Evolutionary conservation across 768 basidiomycete species (phyloP).

Genomic region (Tulasnella sp.): DNA sequence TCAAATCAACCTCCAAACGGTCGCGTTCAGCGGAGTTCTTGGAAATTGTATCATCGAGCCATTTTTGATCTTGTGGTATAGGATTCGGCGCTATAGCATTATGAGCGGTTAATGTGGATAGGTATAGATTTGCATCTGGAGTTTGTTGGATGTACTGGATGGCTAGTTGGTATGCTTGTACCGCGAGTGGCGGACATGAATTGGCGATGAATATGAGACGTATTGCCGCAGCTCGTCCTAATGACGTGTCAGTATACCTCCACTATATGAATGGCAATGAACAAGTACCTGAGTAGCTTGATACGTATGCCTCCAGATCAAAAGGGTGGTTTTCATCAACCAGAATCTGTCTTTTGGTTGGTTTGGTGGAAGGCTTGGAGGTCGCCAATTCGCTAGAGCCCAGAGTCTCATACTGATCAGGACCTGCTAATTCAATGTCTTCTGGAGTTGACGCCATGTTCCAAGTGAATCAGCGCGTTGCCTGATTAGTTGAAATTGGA

Average conservation of each 20-base stretch:
- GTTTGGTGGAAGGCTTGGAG: background rate
- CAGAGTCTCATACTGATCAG: background rate
- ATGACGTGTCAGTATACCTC: slow-evolving; percentile 1
- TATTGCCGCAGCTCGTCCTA: slow-evolving; percentile 65
- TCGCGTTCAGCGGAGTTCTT: slow-evolving; percentile 60
- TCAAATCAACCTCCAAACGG: slow-evolving; percentile 88
- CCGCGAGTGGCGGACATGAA: slow-evolving; percentile 53
- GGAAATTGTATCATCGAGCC: slow-evolving; percentile 55
- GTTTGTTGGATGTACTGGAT: slow-evolving; percentile 44
- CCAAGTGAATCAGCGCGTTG: no score
- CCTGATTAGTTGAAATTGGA: no score
- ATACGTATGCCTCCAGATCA: slow-evolving; percentile 69
- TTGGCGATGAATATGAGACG: slow-evolving; percentile 56
- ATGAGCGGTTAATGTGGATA: slow-evolving; percentile 19
- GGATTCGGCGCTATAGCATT: slow-evolving; percentile 32
- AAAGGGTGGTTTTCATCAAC: slow-evolving; percentile 77
- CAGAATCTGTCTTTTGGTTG: slow-evolving; percentile 15
- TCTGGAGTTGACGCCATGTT: slow-evolving; percentile 11
- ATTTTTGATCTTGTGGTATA: slow-evolving; percentile 46
- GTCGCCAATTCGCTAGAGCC: background rate
- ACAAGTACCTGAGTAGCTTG: slow-evolving; percentile 55
- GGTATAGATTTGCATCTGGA: slow-evolving; percentile 42
- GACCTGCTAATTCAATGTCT: slow-evolving; percentile 3
- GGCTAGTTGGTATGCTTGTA: slow-evolving; percentile 57
- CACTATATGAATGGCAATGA: background rate